Percentiles rank a stretch among this genome's conserved stretches.
Conservation (phyloP, 1,139 yeast species). For the Pichia cactophila region DNA sequence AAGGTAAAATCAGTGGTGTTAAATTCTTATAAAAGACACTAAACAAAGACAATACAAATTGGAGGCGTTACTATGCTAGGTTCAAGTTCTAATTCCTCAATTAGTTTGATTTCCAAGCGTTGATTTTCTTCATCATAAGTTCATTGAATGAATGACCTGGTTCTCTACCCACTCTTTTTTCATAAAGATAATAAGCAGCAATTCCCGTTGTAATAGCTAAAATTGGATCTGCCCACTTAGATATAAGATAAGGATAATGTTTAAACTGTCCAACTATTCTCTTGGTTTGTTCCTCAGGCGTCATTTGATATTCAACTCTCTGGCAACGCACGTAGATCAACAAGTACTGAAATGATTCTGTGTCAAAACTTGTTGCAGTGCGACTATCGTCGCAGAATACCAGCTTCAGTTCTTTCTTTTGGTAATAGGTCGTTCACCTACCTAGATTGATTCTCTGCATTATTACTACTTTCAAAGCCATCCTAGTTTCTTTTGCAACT, state of each 20-base stretch:
- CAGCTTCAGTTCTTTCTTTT: too few species aligned
- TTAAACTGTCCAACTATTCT: slow-evolving; percentile 18
- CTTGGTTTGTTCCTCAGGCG: slow-evolving; percentile 6
- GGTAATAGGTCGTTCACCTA: too few species aligned
- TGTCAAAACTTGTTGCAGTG: not conserved
- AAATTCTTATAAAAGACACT: slow-evolving; percentile 29
- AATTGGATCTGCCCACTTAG: slow-evolving; percentile 43
- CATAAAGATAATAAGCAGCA: slow-evolving; percentile 53
- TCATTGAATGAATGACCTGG: slow-evolving; percentile 53
- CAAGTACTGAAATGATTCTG: not conserved
- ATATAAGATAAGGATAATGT: slow-evolving; percentile 26
- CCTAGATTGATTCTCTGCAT: too few species aligned
- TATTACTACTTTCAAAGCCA: too few species aligned
- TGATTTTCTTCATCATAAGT: slow-evolving; percentile 13
- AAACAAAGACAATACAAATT: not conserved
- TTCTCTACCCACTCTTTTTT: slow-evolving; percentile 44
- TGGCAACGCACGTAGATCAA: not conserved
- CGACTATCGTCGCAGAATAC: not conserved
- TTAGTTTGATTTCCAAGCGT: not conserved
- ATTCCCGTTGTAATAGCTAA: slow-evolving; percentile 54
- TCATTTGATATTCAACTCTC: not conserved
- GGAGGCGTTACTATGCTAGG: not conserved
- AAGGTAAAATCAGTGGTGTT: slow-evolving; percentile 54
- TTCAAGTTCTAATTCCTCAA: slow-evolving; percentile 6
- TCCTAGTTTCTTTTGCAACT: too few species aligned